Percentiles rank a stretch among this genome's conserved stretches.
These are phyloP conservation scores for Thecaphora frezii DNA, from an alignment of 1,284 basidiomycete species.

Conservation along the genomic window DNA sequence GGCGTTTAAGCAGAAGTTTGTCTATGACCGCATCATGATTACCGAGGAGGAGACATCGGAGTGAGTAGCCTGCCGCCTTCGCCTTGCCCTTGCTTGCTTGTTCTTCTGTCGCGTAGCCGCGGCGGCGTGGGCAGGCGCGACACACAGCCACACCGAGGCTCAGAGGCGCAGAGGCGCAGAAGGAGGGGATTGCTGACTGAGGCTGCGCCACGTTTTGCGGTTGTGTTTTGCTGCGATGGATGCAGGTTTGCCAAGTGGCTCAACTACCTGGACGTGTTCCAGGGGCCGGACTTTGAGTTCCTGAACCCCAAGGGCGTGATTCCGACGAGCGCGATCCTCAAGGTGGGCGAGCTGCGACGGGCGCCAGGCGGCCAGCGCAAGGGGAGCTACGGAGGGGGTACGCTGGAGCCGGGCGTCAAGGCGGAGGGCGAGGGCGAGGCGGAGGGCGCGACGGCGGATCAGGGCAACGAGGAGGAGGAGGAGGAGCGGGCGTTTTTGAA, in stretches of 20 bases:
- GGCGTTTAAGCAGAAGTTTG: constrained; percentile 51
- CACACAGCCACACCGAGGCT: no score
- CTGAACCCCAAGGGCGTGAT: constrained; percentile 60
- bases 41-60: constrained; percentile 78
- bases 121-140: no score
- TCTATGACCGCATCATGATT: constrained; percentile 59
- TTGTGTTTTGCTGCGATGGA: background rate
- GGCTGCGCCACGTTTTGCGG: no score
- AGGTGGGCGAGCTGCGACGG: constrained; percentile 67
- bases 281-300: constrained; percentile 55
- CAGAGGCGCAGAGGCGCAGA: no score
- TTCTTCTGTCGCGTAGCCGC: no score
- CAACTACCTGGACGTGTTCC: constrained; percentile 53
- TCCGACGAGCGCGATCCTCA: constrained; percentile 51
- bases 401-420: constrained; percentile 63
- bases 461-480: constrained; percentile 67
- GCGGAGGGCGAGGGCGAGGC: constrained; percentile 58
- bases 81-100: no score
- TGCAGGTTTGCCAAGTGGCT: constrained; percentile 57
- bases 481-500: constrained; percentile 15
- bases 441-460: constrained; percentile 63
- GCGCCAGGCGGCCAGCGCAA: constrained; percentile 70
- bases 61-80: constrained; percentile 64
- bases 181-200: no score
- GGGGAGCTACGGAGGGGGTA: background rate